A percentile compares a stretch with the other conserved stretches of the same genome.
Evolutionary conservation across 805 yeast genomes (phyloP).

Genomic region (Starmerella etchellsii): DNA sequence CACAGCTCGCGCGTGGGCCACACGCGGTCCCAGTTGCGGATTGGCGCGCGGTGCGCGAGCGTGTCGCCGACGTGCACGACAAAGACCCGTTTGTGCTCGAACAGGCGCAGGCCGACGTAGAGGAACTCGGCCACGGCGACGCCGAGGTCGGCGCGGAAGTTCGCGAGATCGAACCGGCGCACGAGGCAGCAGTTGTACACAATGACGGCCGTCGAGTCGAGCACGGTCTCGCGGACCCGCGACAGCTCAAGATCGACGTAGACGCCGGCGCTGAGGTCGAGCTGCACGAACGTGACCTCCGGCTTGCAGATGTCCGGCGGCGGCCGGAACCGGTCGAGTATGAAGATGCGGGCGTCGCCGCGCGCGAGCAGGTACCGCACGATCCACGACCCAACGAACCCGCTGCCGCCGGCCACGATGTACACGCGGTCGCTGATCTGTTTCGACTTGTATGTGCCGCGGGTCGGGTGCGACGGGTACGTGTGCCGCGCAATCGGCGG

Average conservation of each 20-base stretch:
- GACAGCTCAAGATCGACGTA: slow-evolving; percentile 12
- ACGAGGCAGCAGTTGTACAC: slow-evolving; percentile 20
- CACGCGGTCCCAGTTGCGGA: slow-evolving; percentile 13
- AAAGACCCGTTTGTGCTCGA: slow-evolving; percentile 3
- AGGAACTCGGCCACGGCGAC: slow-evolving; percentile 16
- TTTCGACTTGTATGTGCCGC: slow-evolving; percentile 12
- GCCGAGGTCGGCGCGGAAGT: slow-evolving; percentile 26
- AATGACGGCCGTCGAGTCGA: slow-evolving; percentile 9
- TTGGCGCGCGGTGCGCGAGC: slow-evolving; percentile 18
- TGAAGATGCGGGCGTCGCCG: slow-evolving; percentile 17
- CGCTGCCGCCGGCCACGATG: slow-evolving; percentile 25
- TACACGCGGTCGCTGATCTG: slow-evolving; percentile 14
- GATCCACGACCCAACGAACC: slow-evolving; percentile 26
- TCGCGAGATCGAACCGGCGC: slow-evolving; percentile 21
- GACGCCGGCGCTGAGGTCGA: slow-evolving; percentile 12
- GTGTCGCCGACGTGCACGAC: slow-evolving; percentile 21
- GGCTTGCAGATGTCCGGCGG: slow-evolving; percentile 21
- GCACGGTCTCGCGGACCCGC: slow-evolving; percentile 4
- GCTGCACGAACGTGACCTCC: slow-evolving; percentile 16
- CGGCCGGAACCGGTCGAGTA: slow-evolving; percentile 20
- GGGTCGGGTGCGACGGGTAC: slow-evolving; percentile 12
- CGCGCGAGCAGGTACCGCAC: slow-evolving; percentile 23
- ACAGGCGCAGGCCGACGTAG: slow-evolving; percentile 11
- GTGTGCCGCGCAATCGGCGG: slow-evolving; percentile 11
- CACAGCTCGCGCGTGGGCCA: slow-evolving; percentile 13